These are phyloP conservation scores for Harrya chromipes DNA, from an alignment of 768 basidiomycete genomes.

Conservation along the genomic window DNA sequence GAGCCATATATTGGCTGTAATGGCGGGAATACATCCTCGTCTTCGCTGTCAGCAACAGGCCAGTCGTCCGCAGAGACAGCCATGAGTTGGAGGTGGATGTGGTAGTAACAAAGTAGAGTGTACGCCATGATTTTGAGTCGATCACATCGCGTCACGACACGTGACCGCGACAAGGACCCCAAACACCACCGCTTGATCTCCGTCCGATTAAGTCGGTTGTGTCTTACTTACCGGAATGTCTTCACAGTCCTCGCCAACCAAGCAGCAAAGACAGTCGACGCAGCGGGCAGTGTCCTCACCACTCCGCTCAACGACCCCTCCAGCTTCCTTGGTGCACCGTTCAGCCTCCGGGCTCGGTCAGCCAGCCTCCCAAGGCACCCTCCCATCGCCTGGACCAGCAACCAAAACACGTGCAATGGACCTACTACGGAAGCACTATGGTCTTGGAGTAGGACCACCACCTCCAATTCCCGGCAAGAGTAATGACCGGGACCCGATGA, in stretches of 20 bases:
- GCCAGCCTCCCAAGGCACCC: conserved; percentile 22
- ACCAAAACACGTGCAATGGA: conserved; percentile 66
- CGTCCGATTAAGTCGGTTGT: too few relatives aligned
- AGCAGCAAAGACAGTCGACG: conserved; percentile 24
- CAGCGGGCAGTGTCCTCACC: conserved; percentile 43
- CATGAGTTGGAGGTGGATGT: conserved; percentile 10
- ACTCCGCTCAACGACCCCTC: conserved; percentile 41
- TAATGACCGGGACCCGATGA: conserved; percentile 65
- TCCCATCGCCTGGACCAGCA: conserved; percentile 30
- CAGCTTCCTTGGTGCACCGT: conserved; percentile 17
- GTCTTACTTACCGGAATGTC: conserved; percentile 5
- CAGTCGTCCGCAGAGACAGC: conserved; percentile 31
- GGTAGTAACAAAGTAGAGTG: neutral
- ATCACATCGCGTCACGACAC: conserved; percentile 14
- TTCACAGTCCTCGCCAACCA: conserved; percentile 11
- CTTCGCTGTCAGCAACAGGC: conserved; percentile 51
- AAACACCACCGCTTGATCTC: too few relatives aligned
- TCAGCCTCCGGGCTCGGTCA: conserved; percentile 16
- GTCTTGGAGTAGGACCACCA: conserved; percentile 73
- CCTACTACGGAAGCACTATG: conserved; percentile 83
- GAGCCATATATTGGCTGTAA: neutral
- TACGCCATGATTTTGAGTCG: neutral
- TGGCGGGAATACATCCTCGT: conserved; percentile 22
- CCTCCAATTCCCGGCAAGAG: conserved; percentile 52
- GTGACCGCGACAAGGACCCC: conserved; percentile 22